Evolutionary conservation across 176 grass and related monocot genomes (phyloP).

Genomic region (Juncus effusus): DNA sequence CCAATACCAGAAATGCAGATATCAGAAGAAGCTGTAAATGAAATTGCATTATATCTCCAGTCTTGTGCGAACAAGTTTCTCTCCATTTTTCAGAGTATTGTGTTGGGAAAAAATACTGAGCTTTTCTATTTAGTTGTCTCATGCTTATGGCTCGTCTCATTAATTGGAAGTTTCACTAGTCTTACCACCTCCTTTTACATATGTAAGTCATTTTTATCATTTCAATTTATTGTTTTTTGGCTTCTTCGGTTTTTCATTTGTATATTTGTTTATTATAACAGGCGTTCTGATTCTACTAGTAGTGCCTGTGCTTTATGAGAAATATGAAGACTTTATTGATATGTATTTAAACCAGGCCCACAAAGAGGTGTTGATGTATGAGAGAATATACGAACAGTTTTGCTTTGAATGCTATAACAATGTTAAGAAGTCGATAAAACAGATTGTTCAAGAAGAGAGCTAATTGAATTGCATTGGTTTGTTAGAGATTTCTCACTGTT

Average conservation of each 20-base stretch:
- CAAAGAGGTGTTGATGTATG: conserved; percentile 63
- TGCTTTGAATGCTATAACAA: conserved; percentile 45
- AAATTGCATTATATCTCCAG: conserved; percentile 39
- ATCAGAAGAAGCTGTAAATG: conserved; percentile 41
- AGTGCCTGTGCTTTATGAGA: conserved; percentile 64
- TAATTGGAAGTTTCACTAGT: conserved; percentile 46
- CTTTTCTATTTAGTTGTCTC: conserved; percentile 46
- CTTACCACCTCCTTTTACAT: conserved; percentile 54
- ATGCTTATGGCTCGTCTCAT: conserved; percentile 45
- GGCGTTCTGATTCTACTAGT: conserved; percentile 45
- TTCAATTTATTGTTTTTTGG: not conserved
- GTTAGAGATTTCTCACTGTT: not conserved
- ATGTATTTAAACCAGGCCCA: conserved; percentile 34
- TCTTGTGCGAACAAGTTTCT: conserved; percentile 32
- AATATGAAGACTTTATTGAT: conserved; percentile 45
- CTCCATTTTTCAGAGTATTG: conserved; percentile 44
- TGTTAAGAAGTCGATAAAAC: conserved; percentile 34
- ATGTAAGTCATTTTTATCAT: not conserved
- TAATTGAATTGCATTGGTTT: not conserved
- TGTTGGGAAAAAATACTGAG: conserved; percentile 41
- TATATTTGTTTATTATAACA: conserved; percentile 18
- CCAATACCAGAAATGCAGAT: conserved; percentile 47
- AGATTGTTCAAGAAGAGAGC: conserved; percentile 42
- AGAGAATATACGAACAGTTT: conserved; percentile 48
- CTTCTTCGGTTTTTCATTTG: not conserved